Evolutionary conservation across 2,329 filamentous ascomycete species (phyloP).

Genomic region (Pseudocercospora musae): DNA sequence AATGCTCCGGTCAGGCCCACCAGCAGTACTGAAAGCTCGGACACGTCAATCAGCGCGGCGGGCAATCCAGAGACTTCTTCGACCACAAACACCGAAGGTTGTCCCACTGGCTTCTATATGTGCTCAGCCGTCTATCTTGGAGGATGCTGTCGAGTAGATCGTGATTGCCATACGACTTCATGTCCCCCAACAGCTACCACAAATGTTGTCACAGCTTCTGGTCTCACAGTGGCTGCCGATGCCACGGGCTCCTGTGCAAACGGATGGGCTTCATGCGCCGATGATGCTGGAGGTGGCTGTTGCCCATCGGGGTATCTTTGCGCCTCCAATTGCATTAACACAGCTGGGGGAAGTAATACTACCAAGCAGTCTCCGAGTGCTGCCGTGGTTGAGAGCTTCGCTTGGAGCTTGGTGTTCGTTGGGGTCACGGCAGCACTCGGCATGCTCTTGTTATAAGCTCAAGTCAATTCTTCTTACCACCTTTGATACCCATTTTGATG

Average conservation of each 20-base stretch:
- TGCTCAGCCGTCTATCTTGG: conserved; percentile 77
- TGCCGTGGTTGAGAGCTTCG: conserved; percentile 28
- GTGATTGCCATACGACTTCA: conserved; percentile 76
- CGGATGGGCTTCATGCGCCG: conserved; percentile 75
- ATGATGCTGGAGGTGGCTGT: conserved; percentile 69
- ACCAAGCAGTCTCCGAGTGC: conserved; percentile 41
- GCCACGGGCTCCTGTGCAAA: conserved; percentile 58
- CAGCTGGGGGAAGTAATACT: conserved; percentile 55
- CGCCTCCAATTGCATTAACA: conserved; percentile 66
- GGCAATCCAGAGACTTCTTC: conserved; percentile 31
- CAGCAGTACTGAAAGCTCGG: conserved; percentile 24
- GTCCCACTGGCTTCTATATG: conserved; percentile 88
- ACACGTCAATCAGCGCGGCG: conserved; percentile 19
- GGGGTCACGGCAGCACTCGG: conserved; percentile 36
- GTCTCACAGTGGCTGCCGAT: conserved; percentile 61
- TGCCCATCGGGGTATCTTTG: conserved; percentile 77
- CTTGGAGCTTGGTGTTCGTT: conserved; percentile 33
- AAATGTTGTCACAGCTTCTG: conserved; percentile 62
- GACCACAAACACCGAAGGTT: conserved; percentile 46
- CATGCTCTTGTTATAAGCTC: conserved; percentile 39
- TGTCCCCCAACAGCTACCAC: conserved; percentile 65
- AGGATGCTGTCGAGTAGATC: conserved; percentile 84
- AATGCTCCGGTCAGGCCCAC: conserved; percentile 44
- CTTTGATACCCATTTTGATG: conserved; percentile 1
- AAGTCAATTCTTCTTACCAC: not conserved